phyloP scores from a whole-genome alignment of 2,329 filamentous ascomycete species.

The Claviceps pusilla region DNA sequence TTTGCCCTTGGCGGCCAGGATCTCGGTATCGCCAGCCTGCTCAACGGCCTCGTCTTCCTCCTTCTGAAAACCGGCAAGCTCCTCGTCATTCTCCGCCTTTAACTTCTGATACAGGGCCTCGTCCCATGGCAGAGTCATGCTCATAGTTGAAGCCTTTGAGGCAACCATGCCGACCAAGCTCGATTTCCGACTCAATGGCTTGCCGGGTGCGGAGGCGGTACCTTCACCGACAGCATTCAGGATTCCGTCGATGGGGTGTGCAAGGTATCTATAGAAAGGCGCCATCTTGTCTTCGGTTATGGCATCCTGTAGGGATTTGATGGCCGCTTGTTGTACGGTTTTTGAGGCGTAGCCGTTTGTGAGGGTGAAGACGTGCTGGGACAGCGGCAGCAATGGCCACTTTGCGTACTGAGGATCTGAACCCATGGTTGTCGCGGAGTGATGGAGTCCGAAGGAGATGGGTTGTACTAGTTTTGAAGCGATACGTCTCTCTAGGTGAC shows the following conservation, averaged over 20 bases:
- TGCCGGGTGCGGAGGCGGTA: slow-evolving; percentile 32
- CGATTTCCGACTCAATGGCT: slow-evolving; percentile 50
- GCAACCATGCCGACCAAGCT: slow-evolving; percentile 63
- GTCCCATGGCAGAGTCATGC: slow-evolving; percentile 72
- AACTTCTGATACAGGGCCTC: slow-evolving; percentile 70
- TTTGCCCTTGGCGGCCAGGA: slow-evolving; percentile 84
- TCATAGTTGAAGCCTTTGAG: slow-evolving; percentile 48
- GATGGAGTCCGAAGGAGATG: slow-evolving; percentile 14
- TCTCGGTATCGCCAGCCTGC: slow-evolving; percentile 90
- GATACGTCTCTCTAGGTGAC: neutral
- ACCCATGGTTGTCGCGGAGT: slow-evolving; percentile 40
- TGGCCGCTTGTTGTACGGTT: slow-evolving; percentile 51
- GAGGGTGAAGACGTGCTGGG: slow-evolving; percentile 76
- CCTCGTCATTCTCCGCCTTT: slow-evolving; percentile 61
- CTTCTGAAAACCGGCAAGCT: slow-evolving; percentile 63
- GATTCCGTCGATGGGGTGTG: slow-evolving; percentile 68
- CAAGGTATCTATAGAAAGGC: slow-evolving; percentile 70
- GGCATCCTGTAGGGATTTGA: slow-evolving; percentile 65
- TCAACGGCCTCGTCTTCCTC: slow-evolving; percentile 89
- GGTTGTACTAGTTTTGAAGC: neutral
- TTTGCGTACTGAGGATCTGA: slow-evolving; percentile 76
- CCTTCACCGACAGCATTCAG: slow-evolving; percentile 62
- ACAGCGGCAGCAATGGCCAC: slow-evolving; percentile 66
- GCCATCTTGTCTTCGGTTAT: slow-evolving; percentile 78
- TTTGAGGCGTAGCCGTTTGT: slow-evolving; percentile 62